A percentile compares a stretch with the other conserved stretches of the same genome.
Conservation (phyloP, 345 rosid genomes). For the Eucalyptus camaldulensis region DNA sequence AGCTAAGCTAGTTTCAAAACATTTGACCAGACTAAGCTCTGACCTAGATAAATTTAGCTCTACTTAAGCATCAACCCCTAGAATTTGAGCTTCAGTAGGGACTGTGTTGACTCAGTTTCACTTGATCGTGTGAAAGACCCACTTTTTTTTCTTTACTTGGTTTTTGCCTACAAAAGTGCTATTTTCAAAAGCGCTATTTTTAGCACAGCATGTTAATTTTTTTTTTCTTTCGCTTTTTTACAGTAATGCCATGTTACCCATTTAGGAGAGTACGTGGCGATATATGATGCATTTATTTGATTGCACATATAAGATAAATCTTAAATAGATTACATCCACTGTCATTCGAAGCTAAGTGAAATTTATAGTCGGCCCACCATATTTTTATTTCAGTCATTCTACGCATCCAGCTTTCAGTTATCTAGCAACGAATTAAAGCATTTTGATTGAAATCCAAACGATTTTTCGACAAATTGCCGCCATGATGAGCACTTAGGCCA, state of each 20-base stretch:
- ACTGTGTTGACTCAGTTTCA: not conserved
- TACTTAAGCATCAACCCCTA: not conserved
- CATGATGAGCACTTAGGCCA: not conserved
- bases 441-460: not conserved
- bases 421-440: not conserved
- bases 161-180: not conserved
- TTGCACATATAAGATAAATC: not conserved
- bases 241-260: accelerated
- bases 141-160: accelerated
- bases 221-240: accelerated
- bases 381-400: not conserved
- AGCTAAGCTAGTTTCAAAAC: not conserved
- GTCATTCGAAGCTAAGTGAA: not conserved
- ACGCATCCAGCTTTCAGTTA: accelerated
- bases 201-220: not conserved
- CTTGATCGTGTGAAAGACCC: accelerated
- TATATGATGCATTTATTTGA: accelerated
- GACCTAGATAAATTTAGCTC: not conserved
- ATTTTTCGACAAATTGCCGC: not conserved
- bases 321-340: not conserved
- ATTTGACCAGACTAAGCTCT: not conserved
- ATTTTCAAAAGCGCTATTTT: not conserved
- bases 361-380: not conserved
- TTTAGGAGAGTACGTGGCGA: accelerated
- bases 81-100: not conserved